These are phyloP conservation scores for Rhododendron ferrugineum DNA, from an alignment of 148 eudicot genomes.

Conservation along the genomic window DNA sequence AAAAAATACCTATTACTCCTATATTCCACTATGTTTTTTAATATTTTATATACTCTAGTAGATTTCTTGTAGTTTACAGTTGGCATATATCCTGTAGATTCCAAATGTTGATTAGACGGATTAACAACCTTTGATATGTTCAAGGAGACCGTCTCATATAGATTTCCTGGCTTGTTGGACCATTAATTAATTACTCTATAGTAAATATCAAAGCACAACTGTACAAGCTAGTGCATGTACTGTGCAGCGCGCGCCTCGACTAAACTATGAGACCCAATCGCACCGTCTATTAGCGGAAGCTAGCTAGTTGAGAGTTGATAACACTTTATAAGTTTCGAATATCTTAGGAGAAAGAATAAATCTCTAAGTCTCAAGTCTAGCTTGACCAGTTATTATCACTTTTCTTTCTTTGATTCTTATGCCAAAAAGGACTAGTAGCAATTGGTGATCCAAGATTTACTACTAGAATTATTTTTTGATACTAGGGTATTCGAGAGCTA, in stretches of 20 bases:
- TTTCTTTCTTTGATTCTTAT: not conserved
- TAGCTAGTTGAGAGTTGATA: not conserved
- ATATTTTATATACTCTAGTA: not conserved
- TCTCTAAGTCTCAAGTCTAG: too few relatives aligned
- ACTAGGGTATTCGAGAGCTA: too few relatives aligned
- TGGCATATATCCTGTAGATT: not conserved
- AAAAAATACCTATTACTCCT: not conserved
- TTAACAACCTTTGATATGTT: not conserved
- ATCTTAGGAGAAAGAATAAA: too few relatives aligned
- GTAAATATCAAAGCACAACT: not conserved
- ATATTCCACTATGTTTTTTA: not conserved
- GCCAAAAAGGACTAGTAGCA: not conserved
- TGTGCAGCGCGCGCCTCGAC: not conserved
- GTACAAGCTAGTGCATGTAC: not conserved
- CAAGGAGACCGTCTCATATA: not conserved
- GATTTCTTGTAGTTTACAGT: constrained; percentile 9
- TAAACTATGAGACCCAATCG: too few relatives aligned
- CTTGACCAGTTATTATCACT: too few relatives aligned
- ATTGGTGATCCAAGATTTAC: not conserved
- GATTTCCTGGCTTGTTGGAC: not conserved
- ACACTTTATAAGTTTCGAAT: too few relatives aligned
- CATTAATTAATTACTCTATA: not conserved
- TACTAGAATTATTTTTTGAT: not conserved
- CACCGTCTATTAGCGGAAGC: not conserved
- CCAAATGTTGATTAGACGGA: not conserved